A percentile compares a stretch with the other conserved stretches of the same genome.
phyloP scores from a whole-genome alignment of 176 grass and related monocot genomes.

The Themeda triandra region DNA sequence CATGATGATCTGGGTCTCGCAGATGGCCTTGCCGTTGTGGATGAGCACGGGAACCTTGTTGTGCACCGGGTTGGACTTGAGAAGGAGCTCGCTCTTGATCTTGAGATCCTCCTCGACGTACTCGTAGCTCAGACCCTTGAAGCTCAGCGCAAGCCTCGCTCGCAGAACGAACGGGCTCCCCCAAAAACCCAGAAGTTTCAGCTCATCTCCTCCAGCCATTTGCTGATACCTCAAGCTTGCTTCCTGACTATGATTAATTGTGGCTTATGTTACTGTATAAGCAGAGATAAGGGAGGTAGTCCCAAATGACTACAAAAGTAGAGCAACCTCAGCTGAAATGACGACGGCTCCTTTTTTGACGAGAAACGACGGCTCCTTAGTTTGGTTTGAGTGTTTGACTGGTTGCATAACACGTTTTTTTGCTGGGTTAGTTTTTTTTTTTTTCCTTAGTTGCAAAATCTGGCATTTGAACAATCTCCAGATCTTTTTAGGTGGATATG shows the following conservation, averaged over 20 bases:
- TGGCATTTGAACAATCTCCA: background rate
- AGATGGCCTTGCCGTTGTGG: slow-evolving; percentile 46
- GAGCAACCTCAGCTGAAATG: no score
- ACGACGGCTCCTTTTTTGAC: no score
- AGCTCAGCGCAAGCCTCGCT: slow-evolving; percentile 15
- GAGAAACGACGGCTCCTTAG: no score
- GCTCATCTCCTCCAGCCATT: slow-evolving; percentile 10
- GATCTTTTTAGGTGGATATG: no score
- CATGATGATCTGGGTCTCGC: slow-evolving; percentile 54
- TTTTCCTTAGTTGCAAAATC: background rate
- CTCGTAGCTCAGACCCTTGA: slow-evolving; percentile 61
- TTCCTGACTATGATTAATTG: background rate
- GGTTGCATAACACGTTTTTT: background rate
- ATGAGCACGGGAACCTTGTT: slow-evolving; percentile 68
- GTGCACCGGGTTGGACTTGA: slow-evolving; percentile 59
- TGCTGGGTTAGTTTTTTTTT: no score
- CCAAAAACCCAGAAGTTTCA: slow-evolving; percentile 39
- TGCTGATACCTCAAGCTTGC: background rate
- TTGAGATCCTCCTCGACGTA: slow-evolving; percentile 33
- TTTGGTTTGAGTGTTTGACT: background rate
- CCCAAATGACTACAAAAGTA: background rate
- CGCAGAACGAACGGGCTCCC: slow-evolving; percentile 27
- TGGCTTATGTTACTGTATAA: background rate
- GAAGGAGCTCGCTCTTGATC: slow-evolving; percentile 59
- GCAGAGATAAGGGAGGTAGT: background rate